These are phyloP conservation scores for Rhynchosporium graminicola DNA, from an alignment of 2,329 filamentous ascomycete species.

Conservation along the genomic window DNA sequence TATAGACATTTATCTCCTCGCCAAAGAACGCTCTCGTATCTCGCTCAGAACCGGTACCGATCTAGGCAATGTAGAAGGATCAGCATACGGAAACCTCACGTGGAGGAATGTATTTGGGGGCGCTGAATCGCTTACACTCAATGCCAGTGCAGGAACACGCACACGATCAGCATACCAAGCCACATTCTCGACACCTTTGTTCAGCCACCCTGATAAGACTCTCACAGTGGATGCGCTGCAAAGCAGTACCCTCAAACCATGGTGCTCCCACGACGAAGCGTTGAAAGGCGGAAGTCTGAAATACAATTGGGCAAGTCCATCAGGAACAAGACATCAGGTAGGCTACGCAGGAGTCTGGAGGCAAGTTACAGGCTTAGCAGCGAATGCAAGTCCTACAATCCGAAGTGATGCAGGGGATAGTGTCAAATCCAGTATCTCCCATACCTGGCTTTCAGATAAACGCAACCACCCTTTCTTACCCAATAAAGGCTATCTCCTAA, in stretches of 20 bases:
- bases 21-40: slow-evolving; percentile 78
- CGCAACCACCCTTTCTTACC: slow-evolving; percentile 86
- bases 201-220: slow-evolving; percentile 79
- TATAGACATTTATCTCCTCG: slow-evolving; percentile 76
- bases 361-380: slow-evolving; percentile 77
- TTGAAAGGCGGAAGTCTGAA: slow-evolving; percentile 76
- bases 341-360: slow-evolving; percentile 84
- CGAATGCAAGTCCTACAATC: slow-evolving; percentile 77
- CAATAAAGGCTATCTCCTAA: slow-evolving; percentile 76
- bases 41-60: slow-evolving; percentile 94
- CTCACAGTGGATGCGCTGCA: slow-evolving; percentile 78
- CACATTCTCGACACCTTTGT: slow-evolving; percentile 77
- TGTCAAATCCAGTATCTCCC: slow-evolving; percentile 83
- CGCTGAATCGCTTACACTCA: slow-evolving; percentile 83
- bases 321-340: slow-evolving; percentile 72
- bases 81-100: slow-evolving; percentile 83
- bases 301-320: slow-evolving; percentile 68
- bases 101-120: slow-evolving; percentile 94
- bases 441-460: slow-evolving; percentile 77
- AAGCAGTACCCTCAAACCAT: slow-evolving; percentile 84
- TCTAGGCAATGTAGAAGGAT: slow-evolving; percentile 89
- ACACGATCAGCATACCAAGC: slow-evolving; percentile 91
- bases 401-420: slow-evolving; percentile 85
- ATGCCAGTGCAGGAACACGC: slow-evolving; percentile 84
- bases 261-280: slow-evolving; percentile 92